Evolutionary conservation across 1,284 basidiomycete genomes (phyloP).

Genomic region (Crucibulum parvulum): DNA sequence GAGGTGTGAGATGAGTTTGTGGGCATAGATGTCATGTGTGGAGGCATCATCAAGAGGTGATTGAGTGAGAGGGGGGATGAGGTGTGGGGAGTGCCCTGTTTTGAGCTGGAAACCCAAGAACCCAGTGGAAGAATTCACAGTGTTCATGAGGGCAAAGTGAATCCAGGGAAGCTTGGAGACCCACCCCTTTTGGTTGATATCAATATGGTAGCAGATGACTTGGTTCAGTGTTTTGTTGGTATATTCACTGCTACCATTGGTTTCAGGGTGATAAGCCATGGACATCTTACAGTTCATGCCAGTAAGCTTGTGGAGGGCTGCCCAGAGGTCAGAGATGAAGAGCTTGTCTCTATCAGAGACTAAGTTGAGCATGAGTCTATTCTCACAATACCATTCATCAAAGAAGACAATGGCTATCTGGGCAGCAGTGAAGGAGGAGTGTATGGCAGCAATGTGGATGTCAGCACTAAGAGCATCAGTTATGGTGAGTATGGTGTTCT

Average conservation of each 20-base stretch:
- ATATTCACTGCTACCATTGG: constrained; percentile 22
- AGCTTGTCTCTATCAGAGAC: constrained; percentile 30
- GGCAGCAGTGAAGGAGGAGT: constrained; percentile 30
- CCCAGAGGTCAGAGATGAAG: constrained; percentile 34
- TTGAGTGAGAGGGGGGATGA: constrained; percentile 25
- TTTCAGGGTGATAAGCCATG: constrained; percentile 44
- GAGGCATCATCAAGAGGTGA: background rate
- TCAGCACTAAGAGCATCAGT: constrained; percentile 35
- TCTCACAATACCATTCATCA: constrained; percentile 44
- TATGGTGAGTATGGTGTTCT: constrained; percentile 6
- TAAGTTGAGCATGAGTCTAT: constrained; percentile 29
- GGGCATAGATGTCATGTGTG: background rate
- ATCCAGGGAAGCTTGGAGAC: constrained; percentile 35
- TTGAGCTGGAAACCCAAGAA: constrained; percentile 42
- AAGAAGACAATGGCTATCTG: constrained; percentile 38
- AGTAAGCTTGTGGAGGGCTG: constrained; percentile 21
- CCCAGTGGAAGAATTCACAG: constrained; percentile 34
- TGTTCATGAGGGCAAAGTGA: constrained; percentile 47
- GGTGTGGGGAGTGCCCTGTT: constrained; percentile 21
- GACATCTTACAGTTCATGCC: constrained; percentile 41
- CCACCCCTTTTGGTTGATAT: constrained; percentile 52
- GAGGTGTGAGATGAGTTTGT: background rate
- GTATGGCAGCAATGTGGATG: constrained; percentile 34
- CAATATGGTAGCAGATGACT: constrained; percentile 35
- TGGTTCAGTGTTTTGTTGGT: constrained; percentile 32